phyloP scores from a whole-genome alignment of 73 alveolate species.

The Paramecium pentaurelia region DNA sequence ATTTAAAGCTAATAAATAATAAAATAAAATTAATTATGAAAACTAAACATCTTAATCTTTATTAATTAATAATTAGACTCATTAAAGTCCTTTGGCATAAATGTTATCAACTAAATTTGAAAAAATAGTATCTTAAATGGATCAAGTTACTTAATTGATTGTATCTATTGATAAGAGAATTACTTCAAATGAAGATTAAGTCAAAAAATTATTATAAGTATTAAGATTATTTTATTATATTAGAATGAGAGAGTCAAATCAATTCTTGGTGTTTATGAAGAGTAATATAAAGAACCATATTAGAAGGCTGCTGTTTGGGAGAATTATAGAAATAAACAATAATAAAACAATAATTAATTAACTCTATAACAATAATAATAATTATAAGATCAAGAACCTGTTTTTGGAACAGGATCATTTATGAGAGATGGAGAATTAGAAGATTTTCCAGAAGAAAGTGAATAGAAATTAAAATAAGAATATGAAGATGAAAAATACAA shows the following conservation, averaged over 20 bases:
- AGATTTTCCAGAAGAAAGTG: slow-evolving; percentile 38
- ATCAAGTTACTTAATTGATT: neutral
- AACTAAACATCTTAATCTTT: neutral
- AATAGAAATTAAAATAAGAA: neutral
- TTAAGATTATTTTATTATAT: neutral
- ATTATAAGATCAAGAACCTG: neutral
- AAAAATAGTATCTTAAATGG: neutral
- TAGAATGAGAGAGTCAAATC: slow-evolving; percentile 18
- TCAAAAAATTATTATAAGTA: neutral
- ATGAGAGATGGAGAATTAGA: slow-evolving; percentile 28
- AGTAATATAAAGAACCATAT: neutral
- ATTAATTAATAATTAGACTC: neutral
- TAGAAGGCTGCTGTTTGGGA: slow-evolving; percentile 37
- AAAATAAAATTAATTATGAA: neutral
- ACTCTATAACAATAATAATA: neutral
- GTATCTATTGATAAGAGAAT: neutral
- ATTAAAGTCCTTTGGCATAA: slow-evolving; percentile 26
- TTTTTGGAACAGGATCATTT: slow-evolving; percentile 28
- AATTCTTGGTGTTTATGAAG: neutral
- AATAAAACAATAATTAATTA: neutral
- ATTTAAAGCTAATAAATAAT: neutral
- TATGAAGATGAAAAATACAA: neutral
- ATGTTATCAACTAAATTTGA: neutral
- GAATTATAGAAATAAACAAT: neutral
- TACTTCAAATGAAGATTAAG: neutral